These are phyloP conservation scores for Hypomontagnella submonticulosa DNA, from an alignment of 495 filamentous ascomycete species.

Conservation along the genomic window DNA sequence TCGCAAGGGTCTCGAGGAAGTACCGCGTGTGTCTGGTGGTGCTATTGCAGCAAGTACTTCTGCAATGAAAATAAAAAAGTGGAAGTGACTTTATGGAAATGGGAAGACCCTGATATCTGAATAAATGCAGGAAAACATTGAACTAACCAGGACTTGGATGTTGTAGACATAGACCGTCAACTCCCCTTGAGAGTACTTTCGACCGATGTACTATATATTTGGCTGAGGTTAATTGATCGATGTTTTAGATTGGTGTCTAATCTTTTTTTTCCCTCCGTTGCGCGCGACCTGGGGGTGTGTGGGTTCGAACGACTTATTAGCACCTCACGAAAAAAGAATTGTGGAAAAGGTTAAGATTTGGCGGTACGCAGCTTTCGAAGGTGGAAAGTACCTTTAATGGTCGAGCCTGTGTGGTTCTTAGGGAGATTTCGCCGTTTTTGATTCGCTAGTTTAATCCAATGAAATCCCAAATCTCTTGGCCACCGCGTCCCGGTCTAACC, in stretches of 20 bases:
- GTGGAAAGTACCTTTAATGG: constrained; percentile 43
- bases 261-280: constrained; percentile 14
- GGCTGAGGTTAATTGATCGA: constrained; percentile 27
- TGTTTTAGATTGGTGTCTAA: constrained; percentile 44
- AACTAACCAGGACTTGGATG: constrained; percentile 38
- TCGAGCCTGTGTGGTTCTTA: constrained; percentile 31
- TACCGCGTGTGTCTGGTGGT: no score
- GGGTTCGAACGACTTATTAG: constrained; percentile 36
- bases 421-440: constrained; percentile 2
- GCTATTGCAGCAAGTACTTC: constrained; percentile 3
- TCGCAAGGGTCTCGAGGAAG: constrained; percentile 23
- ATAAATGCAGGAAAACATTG: constrained; percentile 30
- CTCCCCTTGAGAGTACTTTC: constrained; percentile 24
- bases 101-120: constrained; percentile 31
- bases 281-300: constrained; percentile 31
- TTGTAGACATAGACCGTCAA: constrained; percentile 7
- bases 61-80: constrained; percentile 14
- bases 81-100: constrained; percentile 32
- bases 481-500: constrained; percentile 30
- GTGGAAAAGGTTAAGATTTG: constrained; percentile 39
- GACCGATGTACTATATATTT: constrained; percentile 36
- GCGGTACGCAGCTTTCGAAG: constrained; percentile 38
- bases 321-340: constrained; percentile 33
- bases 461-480: constrained; percentile 23
- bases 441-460: constrained; percentile 13